Evolutionary conservation across 2,329 filamentous ascomycete genomes (phyloP), one percentile per base, ranked within the genome.

Genomic region (Davidsoniella australis): DNA sequence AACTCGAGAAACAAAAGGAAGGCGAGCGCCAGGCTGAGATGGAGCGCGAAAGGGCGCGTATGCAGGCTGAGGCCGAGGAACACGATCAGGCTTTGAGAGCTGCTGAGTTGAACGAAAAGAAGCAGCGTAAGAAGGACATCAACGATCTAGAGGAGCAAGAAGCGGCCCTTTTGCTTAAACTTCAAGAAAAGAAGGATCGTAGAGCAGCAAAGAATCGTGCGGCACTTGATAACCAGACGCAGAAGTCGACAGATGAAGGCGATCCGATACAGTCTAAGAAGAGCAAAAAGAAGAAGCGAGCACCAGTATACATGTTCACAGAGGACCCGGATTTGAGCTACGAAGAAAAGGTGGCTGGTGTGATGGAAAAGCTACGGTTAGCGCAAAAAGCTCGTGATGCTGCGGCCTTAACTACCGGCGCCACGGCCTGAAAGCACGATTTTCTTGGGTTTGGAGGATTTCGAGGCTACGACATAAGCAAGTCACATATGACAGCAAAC

Each of bases 1-100:
- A 76, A 59, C 66, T 75, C 41, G 67, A 76, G 53, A 72, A 72
- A 64, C 72, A 68, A 33, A 72, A 64, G 48, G 65, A 68, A 54
- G 59, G 61, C 24, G 60, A 59, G 40, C 59, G 63, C 17, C 55
- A 67, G 5, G 58, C 60, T 5, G 65, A 68, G 53, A 58, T 60
- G 47, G 61, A 63, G 53, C 60, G 64, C 37, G 65, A 67, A 54
- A 55, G 57, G 38, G 57, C 43, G 41, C 58, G 65, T 17, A 48
- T 55, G 26, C 60, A 62, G 52, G 59, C 57, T 5, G 60, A 60
- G 45, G 66, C 64, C 36, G 63, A 63, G 37, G 49, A 53, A 12
- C 41, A 48, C 9, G 49, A 53, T 12, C 12, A 26, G 4, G 33
- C 41, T 4, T 16, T 38, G 4, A 38, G 23, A 3, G 51, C 51